Evolutionary conservation across 2,329 filamentous ascomycete species (phyloP), one percentile per base, ranked within the genome.

Genomic region (Cordyceps fumosorosea): DNA sequence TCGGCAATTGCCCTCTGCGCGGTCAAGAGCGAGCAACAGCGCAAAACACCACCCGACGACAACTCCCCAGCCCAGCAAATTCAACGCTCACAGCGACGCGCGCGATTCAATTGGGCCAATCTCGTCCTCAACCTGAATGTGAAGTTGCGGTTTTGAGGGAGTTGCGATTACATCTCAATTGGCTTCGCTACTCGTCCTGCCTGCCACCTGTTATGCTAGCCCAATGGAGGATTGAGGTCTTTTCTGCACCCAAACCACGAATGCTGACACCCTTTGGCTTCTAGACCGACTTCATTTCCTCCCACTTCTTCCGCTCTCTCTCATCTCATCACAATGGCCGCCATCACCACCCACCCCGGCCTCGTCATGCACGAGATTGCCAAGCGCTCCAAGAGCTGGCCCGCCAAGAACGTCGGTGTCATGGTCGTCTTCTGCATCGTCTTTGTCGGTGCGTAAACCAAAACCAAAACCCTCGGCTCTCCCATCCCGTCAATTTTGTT

Each of bases 391-490:
- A 63, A 72, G 65, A 78, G 72, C 73, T 79, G 75, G 75, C 69
- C 77, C 57, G 63, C 70, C 34, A 65, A 68, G 62, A 72, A 79
- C 59, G 69, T 70, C 57, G 77, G 77, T 68, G 74, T 77, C 66
- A 71, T 78, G 64, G 72, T 77, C 58, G 77, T 79, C 66, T 77
- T 79, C 68, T 74, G 71, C 69, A 78, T 79, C 60, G 71, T 78
- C 65, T 74, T 73, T 63, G 58, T 77, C 56, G 75, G 75, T 77
- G 74, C 53, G 74, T 62, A n/a, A 24, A 16, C 20, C 29, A 29
- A 24, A 16, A 20, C 12, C 22, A 26, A 16, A 14, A 1, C 11
- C 45, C 45, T 16, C 11, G 11, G 10, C 22, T 5, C 22, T 26
- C 20, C 45, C 10, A 5, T 16, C 14, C 20, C 44, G 3, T 40